phyloP scores from a whole-genome alignment of 2,329 filamentous ascomycete genomes.

The Fusarium sp. region DNA sequence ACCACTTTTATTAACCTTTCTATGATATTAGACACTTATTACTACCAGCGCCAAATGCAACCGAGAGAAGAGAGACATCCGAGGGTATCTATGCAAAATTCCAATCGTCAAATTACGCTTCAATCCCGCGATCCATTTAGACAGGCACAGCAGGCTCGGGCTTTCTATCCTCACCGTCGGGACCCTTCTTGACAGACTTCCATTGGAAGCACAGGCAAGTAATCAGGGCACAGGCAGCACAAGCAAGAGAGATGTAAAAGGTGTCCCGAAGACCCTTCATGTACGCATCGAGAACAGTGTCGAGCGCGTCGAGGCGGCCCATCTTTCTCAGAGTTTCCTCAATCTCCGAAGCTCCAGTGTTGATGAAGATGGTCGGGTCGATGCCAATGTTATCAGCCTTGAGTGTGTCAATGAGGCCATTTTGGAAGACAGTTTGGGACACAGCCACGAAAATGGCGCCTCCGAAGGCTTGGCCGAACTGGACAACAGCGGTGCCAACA shows the following conservation, averaged over 20 bases:
- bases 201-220: conserved; percentile 57
- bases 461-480: conserved; percentile 73
- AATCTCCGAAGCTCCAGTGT: conserved; percentile 63
- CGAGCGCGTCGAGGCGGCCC: conserved; percentile 53
- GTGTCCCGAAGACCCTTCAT: conserved; percentile 60
- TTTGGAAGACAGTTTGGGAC: conserved; percentile 74
- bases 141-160: conserved; percentile 41
- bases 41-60: conserved; percentile 22
- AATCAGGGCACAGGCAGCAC: conserved; percentile 58
- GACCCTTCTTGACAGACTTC: conserved; percentile 63
- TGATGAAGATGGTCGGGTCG: conserved; percentile 59
- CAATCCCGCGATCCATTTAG: not conserved
- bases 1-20: conserved; percentile 3
- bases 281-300: conserved; percentile 59
- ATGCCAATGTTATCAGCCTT: conserved; percentile 54
- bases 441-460: conserved; percentile 73
- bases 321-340: conserved; percentile 54
- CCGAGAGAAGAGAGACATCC: conserved; percentile 36
- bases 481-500: conserved; percentile 60
- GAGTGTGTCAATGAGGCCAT: conserved; percentile 66
- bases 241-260: conserved; percentile 63
- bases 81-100: conserved; percentile 42
- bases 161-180: conserved; percentile 41
- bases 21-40: conserved; percentile 18
- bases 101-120: conserved; percentile 8